Percentiles rank a stretch among this genome's conserved stretches.
Evolutionary conservation across 768 basidiomycete genomes (phyloP).

Genomic region (Trametes villosa): DNA sequence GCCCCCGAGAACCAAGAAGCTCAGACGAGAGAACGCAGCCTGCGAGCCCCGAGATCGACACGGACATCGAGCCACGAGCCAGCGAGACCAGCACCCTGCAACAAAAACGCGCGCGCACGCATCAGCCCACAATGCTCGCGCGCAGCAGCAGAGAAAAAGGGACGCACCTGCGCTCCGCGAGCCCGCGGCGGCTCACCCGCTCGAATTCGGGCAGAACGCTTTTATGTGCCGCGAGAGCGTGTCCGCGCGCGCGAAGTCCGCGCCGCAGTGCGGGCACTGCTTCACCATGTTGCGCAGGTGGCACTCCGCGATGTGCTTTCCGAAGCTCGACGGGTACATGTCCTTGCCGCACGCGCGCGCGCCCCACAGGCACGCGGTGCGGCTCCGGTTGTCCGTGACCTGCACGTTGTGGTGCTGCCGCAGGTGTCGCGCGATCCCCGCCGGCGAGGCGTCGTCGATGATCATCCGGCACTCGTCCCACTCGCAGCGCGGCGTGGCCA

Average conservation of each 20-base stretch:
- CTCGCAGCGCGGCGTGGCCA: conserved; percentile 6
- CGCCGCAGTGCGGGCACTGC: conserved; percentile 22
- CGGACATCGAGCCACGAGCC: too few species aligned
- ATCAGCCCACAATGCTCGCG: background rate
- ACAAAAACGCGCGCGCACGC: background rate
- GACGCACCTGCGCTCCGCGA: background rate
- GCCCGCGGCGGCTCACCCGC: background rate
- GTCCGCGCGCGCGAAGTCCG: conserved; percentile 25
- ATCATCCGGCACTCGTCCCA: conserved; percentile 14
- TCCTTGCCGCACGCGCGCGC: conserved; percentile 18
- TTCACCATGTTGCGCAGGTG: conserved; percentile 23
- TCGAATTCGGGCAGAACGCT: conserved; percentile 23
- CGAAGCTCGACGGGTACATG: conserved; percentile 25
- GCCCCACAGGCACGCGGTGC: conserved; percentile 17
- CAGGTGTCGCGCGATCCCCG: conserved; percentile 26
- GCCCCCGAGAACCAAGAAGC: too few species aligned
- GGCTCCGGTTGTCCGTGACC: conserved; percentile 21
- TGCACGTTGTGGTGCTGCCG: conserved; percentile 20
- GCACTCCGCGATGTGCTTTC: conserved; percentile 28
- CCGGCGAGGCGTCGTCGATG: conserved; percentile 20
- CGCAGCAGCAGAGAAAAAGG: background rate
- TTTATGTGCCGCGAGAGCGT: conserved; percentile 28
- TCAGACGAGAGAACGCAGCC: too few species aligned
- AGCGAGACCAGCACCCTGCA: background rate
- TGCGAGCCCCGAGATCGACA: too few species aligned